Base-by-base conservation (phyloP, 2,329 filamentous ascomycete genomes). In the Fusarium sp. region DNA sequence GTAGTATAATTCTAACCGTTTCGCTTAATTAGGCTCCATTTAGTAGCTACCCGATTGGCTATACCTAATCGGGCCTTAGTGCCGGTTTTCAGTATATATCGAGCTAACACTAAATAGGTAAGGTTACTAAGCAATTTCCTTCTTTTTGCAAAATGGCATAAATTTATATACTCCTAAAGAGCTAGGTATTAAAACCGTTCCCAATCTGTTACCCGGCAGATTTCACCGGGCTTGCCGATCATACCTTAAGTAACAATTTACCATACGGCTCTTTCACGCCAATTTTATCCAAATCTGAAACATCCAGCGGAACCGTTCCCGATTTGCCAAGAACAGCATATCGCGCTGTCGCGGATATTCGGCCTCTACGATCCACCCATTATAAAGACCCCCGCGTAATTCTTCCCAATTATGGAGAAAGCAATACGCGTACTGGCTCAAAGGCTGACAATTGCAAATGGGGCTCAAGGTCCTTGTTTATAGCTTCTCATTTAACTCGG, bases 401-500 rank as follows among this genome's bases (percentile, higher is more conserved):
- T 38, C 32, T 17, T 52, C 3, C 48, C 48, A 38, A 52, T 52
- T 23, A 14, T 14, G 9, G 18, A 38, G 48, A 38, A 2, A 26
- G 2, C 15, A 38, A 26, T 3, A 3, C 48, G 20, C 20, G 32
- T 37, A 52, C 13, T 7, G 30, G 33, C 20, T 30, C 27, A 30
- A 30, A 30, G 27, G 32, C 7, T 40, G n/a, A 35, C 32, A 9
- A 30, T 35, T n/a, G 40, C 17, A 0, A 20, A 26, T 27, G 41
- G 33, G 27, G n/a, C 14, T 8, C 15, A 40, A 37, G 11, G 20
- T 44, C 32, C 50, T 20, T 26, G 20, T 23, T 23, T 4, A 23
- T 23, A 23, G 20, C 44, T 46, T 33, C 27, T 56, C 57, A 71
- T 70, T 60, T 60, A 59, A 71, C 41, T 53, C 20, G 53, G 20